Percentiles rank a stretch among this genome's conserved stretches.
phyloP scores from a whole-genome alignment of 2,329 filamentous ascomycete species.

The Biscogniauxia marginata region DNA sequence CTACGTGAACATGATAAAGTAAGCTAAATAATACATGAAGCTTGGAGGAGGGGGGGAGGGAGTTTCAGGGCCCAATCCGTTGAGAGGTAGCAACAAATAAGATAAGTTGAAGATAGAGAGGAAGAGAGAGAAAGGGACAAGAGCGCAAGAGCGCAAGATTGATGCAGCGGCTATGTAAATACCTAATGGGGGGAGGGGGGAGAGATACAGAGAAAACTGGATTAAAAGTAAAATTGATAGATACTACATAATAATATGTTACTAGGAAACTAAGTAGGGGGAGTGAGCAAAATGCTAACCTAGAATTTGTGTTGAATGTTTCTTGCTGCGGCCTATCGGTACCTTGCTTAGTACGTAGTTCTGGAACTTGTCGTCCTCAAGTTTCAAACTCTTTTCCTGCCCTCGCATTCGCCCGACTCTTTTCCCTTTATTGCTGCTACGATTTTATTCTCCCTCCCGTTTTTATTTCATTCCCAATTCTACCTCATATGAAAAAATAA shows the following conservation, averaged over 20 bases:
- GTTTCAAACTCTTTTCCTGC: conserved; percentile 6
- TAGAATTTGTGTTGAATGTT: neutral
- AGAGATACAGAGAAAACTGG: neutral
- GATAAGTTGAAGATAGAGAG: neutral
- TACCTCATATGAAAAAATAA: neutral
- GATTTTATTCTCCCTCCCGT: conserved; percentile 5
- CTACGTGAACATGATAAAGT: neutral
- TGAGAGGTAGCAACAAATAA: neutral
- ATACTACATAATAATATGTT: neutral
- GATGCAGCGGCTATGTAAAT: too few species aligned
- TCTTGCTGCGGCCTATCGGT: neutral
- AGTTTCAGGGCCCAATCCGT: neutral
- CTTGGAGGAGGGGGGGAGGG: neutral
- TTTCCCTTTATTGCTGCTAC: conserved; percentile 2
- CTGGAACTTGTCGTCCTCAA: conserved; percentile 1
- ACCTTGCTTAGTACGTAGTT: conserved; percentile 1
- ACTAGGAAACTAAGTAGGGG: neutral
- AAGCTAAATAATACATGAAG: neutral
- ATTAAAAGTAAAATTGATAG: neutral
- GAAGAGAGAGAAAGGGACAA: neutral
- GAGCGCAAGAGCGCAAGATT: neutral
- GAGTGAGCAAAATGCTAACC: too few species aligned
- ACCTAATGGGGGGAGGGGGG: too few species aligned
- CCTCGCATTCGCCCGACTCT: neutral
- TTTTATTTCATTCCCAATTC: neutral